Evolutionary conservation across 768 basidiomycete genomes (phyloP), one percentile per base, ranked within the genome.

Genomic region (Lactarius sp.): DNA sequence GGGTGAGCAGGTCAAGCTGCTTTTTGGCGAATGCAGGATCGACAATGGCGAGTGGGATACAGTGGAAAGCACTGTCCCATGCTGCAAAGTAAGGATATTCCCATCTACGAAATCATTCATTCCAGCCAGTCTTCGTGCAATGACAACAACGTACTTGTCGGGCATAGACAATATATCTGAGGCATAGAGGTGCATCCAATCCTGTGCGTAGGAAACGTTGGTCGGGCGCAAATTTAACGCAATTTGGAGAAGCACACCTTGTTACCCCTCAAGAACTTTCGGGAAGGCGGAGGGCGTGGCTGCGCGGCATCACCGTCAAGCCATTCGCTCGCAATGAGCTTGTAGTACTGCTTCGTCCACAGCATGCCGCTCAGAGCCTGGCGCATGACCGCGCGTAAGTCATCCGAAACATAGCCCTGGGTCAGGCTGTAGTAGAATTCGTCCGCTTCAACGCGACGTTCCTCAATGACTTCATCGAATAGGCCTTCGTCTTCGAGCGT

Each of bases 81-180:
- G 95, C 95, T 0, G 96, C 95, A 71, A 99, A 98, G 81, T 97
- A 98, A 0, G 97, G 97, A 73, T 98, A 98, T 76, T 99, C 97
- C 97, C 97, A 92, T 74, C 88, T 91, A 57, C 5, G 52, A 65
- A 59, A 64, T 55, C 68, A 52, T 56, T 56, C 58, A 44, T 44
- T 46, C 36, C 22, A 50, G 52, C 56, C 18, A 31, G 56, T 36
- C 12, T 31, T 7, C 6, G 34, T 5, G 41, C 53, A 6, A 56
- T n/a, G 27, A 37, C 1, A 1, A 27, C 2, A 18, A 75, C 81
- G 22, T 65, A 96, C 88, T 99, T 99, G 76, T 99, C 96, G 7
- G 97, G 97, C 97, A 99, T 98, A 13, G 95, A 98, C 46, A 99
- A 81, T 66, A 99, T 86, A 72, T 99, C 97, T 57, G 91, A 92